phyloP scores from a whole-genome alignment of 75 land plant genomes.

The Larix kaempferi region DNA sequence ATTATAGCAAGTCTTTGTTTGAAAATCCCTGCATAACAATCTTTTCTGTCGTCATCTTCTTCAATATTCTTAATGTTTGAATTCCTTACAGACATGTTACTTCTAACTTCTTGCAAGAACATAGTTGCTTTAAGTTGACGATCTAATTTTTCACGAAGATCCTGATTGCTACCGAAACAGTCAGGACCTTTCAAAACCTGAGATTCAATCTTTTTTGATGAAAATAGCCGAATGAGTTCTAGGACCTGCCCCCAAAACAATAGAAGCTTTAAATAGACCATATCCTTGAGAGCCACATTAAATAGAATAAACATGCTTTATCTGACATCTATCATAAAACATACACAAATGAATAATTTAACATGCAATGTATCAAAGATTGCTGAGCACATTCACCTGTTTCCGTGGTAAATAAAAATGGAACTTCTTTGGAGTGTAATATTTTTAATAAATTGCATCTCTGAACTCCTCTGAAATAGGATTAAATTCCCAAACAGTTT shows the following conservation, averaged over 20 bases:
- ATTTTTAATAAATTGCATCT: conserved; percentile 50
- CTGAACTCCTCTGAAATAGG: conserved; percentile 45
- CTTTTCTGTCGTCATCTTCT: too few species aligned
- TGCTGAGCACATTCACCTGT: conserved; percentile 26
- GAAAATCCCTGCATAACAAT: background rate
- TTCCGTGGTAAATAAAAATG: conserved; percentile 28
- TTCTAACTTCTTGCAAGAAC: background rate
- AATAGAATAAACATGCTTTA: background rate
- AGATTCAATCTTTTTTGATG: conserved; percentile 12
- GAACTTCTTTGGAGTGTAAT: conserved; percentile 37
- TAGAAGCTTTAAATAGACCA: background rate
- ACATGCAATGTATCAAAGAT: background rate
- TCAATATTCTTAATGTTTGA: background rate
- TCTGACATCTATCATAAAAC: background rate
- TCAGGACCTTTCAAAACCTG: background rate
- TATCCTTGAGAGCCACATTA: too few species aligned
- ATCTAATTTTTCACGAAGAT: background rate
- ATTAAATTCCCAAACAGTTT: conserved; percentile 26
- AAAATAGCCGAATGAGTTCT: conserved; percentile 31
- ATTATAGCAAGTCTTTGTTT: background rate
- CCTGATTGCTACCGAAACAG: background rate
- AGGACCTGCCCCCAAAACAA: conserved; percentile 15
- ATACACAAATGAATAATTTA: background rate
- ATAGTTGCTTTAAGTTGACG: background rate
- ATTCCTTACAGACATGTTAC: background rate